A percentile compares a stretch with the other conserved stretches of the same genome.
These are phyloP conservation scores for Cladosporium sphaerospermum DNA, from an alignment of 2,329 filamentous ascomycete genomes.

Conservation along the genomic window DNA sequence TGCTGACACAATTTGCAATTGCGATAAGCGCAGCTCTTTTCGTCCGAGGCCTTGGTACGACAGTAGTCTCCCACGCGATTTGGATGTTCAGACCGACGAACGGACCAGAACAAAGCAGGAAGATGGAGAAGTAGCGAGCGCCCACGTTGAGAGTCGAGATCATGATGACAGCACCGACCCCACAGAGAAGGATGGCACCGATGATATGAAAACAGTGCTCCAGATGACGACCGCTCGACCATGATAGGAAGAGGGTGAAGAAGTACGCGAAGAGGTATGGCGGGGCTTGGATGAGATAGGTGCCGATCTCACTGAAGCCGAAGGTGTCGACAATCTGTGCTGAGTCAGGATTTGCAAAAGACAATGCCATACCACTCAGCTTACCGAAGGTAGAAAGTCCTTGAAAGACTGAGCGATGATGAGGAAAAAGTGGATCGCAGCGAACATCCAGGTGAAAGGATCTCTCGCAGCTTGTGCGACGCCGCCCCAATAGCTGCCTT, in stretches of 20 bases:
- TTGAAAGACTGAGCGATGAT: slow-evolving; percentile 21
- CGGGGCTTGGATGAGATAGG: slow-evolving; percentile 39
- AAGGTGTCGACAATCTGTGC: slow-evolving; percentile 51
- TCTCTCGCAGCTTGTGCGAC: slow-evolving; percentile 13
- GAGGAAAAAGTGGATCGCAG: slow-evolving; percentile 33
- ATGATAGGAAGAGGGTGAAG: slow-evolving; percentile 22
- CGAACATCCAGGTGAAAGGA: slow-evolving; percentile 25
- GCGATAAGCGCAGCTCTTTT: slow-evolving; percentile 40
- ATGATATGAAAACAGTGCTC: slow-evolving; percentile 29
- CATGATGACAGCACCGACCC: slow-evolving; percentile 22
- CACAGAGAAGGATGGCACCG: slow-evolving; percentile 20
- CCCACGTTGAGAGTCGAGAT: slow-evolving; percentile 28
- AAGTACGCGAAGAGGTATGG: slow-evolving; percentile 32
- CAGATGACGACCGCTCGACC: slow-evolving; percentile 24
- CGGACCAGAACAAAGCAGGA: slow-evolving; percentile 31
- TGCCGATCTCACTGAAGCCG: slow-evolving; percentile 59
- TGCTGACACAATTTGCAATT: slow-evolving; percentile 31
- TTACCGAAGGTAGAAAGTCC: slow-evolving; percentile 13
- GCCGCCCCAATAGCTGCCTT: slow-evolving; percentile 24
- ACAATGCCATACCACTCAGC: neutral
- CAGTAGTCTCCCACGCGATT: slow-evolving; percentile 38
- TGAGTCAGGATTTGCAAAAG: neutral
- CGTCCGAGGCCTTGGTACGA: slow-evolving; percentile 36
- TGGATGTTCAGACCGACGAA: slow-evolving; percentile 38
- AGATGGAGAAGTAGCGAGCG: slow-evolving; percentile 26